Conservation (phyloP, 495 filamentous ascomycete genomes). For the Penicillium parvum region DNA sequence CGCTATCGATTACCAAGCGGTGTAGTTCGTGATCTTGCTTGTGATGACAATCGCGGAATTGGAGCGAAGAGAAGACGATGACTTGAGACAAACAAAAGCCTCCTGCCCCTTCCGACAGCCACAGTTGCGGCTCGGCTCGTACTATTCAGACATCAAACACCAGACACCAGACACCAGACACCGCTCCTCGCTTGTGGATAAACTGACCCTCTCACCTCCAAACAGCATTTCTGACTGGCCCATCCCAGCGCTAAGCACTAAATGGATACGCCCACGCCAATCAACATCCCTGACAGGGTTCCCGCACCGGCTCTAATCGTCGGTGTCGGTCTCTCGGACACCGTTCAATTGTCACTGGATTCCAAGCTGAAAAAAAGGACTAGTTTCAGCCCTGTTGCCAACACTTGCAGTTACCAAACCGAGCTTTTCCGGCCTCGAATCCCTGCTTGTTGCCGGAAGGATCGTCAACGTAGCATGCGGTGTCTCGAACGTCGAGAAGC, state of each 20-base stretch:
- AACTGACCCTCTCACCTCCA: background rate
- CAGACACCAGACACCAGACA: conserved; percentile 9
- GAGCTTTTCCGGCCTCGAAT: background rate
- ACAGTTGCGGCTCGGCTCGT: background rate
- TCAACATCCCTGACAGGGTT: conserved; percentile 7
- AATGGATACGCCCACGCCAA: conserved; percentile 7
- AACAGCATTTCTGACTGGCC: conserved; percentile 11
- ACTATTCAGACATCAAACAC: background rate
- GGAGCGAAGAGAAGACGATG: no score
- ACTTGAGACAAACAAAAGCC: no score
- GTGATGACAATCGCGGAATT: no score
- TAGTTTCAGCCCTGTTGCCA: background rate
- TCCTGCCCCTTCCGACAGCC: no score
- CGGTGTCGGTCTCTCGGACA: conserved; percentile 19
- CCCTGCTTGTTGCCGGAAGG: conserved; percentile 14
- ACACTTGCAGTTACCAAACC: background rate
- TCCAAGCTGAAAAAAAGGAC: conserved; percentile 2
- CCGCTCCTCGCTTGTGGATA: conserved; percentile 20
- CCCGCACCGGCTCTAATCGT: conserved; percentile 19
- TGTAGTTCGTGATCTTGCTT: no score
- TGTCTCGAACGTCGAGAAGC: background rate
- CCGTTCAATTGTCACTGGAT: conserved; percentile 1
- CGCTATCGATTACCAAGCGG: no score
- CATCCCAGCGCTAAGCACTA: conserved; percentile 10
- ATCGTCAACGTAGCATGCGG: conserved; percentile 11